These are phyloP conservation scores for Ceriops decandra DNA, from an alignment of 345 rosid species.

Conservation along the genomic window DNA sequence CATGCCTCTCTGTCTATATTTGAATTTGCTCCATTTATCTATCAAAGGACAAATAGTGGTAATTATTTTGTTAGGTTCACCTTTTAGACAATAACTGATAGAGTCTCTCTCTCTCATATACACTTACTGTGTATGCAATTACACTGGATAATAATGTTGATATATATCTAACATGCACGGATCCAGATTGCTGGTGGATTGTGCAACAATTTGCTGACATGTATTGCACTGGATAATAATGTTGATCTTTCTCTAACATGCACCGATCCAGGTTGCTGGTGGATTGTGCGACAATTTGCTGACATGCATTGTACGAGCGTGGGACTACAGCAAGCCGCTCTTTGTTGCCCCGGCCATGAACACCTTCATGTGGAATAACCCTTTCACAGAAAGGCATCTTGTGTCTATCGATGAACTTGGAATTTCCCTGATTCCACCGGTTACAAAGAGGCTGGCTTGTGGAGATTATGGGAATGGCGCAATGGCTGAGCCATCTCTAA, in stretches of 20 bases:
- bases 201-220: conserved; percentile 85
- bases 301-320: conserved; percentile 83
- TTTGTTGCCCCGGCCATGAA: conserved; percentile 93
- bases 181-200: conserved; percentile 88
- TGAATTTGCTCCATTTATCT: too few relatives aligned
- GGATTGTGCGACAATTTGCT: conserved; percentile 90
- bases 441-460: conserved; percentile 78
- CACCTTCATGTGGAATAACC: conserved; percentile 90
- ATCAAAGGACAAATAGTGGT: too few relatives aligned
- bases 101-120: not conserved
- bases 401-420: conserved; percentile 84
- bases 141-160: not conserved
- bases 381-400: conserved; percentile 87
- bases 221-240: conserved; percentile 36
- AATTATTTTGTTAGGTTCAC: too few relatives aligned
- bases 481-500: conserved; percentile 86
- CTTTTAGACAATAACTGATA: too few relatives aligned
- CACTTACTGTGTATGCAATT: too few relatives aligned
- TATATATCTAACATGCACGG: not conserved
- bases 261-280: conserved; percentile 71
- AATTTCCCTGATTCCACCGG: conserved; percentile 79
- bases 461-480: conserved; percentile 91
- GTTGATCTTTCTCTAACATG: not conserved
- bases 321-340: conserved; percentile 82
- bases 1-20: too few relatives aligned